Evolutionary conservation across 2,329 filamentous ascomycete genomes (phyloP), one percentile per base, ranked within the genome.

Genomic region (Chlorencoelia australis): DNA sequence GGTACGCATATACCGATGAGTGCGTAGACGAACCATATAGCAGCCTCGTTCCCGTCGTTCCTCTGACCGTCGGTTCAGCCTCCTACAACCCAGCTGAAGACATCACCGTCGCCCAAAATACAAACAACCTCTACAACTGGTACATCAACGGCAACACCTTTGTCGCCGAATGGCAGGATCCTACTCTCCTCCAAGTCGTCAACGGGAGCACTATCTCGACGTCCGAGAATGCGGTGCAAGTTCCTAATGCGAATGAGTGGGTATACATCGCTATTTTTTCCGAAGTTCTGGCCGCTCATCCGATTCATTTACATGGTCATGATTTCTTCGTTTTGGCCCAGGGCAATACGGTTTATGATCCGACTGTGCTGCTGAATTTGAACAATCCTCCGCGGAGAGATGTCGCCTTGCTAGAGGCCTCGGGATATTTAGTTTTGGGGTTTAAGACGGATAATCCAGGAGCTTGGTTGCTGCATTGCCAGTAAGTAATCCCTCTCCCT

Each of bases 381-480:
- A 47, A 5, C 51, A 71, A 71, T 46, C 66, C 69, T 0, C 60
- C 64, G n/a, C 62, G 70, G 4, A 60, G 70, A 17, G 69, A 73
- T 47, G 64, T 66, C 1, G 65, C 66, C 4, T 60, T 68, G 44
- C 52, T 73, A 4, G 46, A 46, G 5, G 33, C 33, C 0, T 21
- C 20, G 1, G 48, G 48, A 2, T 48, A 46, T 9, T 22, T 50
- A 2, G 45, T 48, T 3, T 28, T 50, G 10, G 45, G 34, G 1
- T 49, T 44, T 18, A 16, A 42, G 3, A 43, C 43, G 1, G 48
- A 50, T 28, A 50, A 50, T 22, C 47, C 47, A 2, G 48, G 48
- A 4, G 28, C 43, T 0, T 45, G 43, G 43, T 21, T 45, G 13
- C 30, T 34, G 28, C 52, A 55, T 36, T 55, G 52, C 30, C 52